Evolutionary conservation across 73 alveolate genomes (phyloP), one percentile per base, ranked within the genome.

Genomic region (Stentor roeselii): DNA sequence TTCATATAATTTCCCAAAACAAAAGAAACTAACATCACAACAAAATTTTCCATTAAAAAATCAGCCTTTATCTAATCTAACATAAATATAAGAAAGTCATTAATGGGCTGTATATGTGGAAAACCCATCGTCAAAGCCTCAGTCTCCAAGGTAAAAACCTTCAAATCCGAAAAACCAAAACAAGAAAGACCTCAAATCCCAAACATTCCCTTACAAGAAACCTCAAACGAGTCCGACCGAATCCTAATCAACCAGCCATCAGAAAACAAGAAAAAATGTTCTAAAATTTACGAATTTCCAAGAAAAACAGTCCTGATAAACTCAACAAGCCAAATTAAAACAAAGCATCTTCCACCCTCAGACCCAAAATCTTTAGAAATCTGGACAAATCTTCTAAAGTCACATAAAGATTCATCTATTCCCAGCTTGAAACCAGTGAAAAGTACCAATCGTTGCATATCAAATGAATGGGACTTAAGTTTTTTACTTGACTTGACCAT

Each of bases 91-190:
- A n/a, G n/a, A n/a, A n/a, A n/a, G n/a, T n/a, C n/a, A 50, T 50
- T 11, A 50, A 50, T 50, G 67, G 67, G 67, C 67, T 50, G 67
- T 21, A 50, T 50, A 50, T 50, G 67, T 50, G 67, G 67, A 6
- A 50, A 50, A 50, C 6, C 6, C 21, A 6, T 50, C 6, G 67
- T 50, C 21, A 50, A 50, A 50, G 6, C 67, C 67, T 50, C 67
- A 50, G 21, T 50, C 67, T 6, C 6, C 30, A 6, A 50, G 6
- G 67, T 50, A 11, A 21, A 6, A 11, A 21, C 6, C 6, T 11
- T 11, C 30, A 50, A 50, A 50, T 11, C 6, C 21, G 67, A 50
- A 11, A 21, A 50, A 11, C 30, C 67, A 11, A 21, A 50, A 50
- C 6, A 11, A 6, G 67, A 50, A 50, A 21, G 30, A 50, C 30